A percentile compares a stretch with the other conserved stretches of the same genome.
Conservation (phyloP, 768 basidiomycete species). For the Calocybe indica region DNA sequence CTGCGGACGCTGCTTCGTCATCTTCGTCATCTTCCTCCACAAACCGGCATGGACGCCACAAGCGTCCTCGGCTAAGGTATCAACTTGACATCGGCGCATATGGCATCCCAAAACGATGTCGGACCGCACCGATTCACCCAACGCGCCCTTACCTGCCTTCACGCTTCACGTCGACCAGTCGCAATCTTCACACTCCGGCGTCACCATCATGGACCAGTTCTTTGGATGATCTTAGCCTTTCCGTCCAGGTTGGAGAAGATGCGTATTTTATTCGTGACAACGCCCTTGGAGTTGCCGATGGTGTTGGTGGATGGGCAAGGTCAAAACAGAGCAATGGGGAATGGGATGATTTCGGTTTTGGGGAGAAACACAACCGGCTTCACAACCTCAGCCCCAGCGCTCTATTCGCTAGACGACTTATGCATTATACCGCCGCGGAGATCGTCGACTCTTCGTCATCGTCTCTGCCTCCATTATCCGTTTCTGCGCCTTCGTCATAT, state of each 20-base stretch:
- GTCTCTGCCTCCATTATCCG: conserved; percentile 7
- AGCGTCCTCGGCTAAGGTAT: background rate
- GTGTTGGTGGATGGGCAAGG: conserved; percentile 85
- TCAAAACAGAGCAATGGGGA: conserved; percentile 7
- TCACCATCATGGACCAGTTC: background rate
- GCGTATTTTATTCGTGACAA: conserved; percentile 80
- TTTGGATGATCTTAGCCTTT: conserved; percentile 32
- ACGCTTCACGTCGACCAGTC: background rate
- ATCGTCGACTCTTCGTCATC: conserved; percentile 21
- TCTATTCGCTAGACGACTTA: conserved; percentile 71
- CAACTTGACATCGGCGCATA: conserved; percentile 1
- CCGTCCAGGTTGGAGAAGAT: conserved; percentile 88
- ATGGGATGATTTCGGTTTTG: conserved; percentile 14
- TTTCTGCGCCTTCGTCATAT: background rate
- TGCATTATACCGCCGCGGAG: conserved; percentile 79
- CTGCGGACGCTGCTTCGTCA: no score
- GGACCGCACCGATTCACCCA: background rate
- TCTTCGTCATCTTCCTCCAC: no score
- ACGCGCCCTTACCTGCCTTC: background rate
- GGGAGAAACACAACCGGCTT: no score
- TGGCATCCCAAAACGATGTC: conserved; percentile 2
- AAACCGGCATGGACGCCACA: background rate
- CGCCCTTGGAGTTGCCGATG: conserved; percentile 92
- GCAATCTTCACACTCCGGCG: no score
- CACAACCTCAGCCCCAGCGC: conserved; percentile 28